Base-by-base conservation (phyloP, 2,329 filamentous ascomycete genomes). In the Chrysoporthe cubensis region DNA sequence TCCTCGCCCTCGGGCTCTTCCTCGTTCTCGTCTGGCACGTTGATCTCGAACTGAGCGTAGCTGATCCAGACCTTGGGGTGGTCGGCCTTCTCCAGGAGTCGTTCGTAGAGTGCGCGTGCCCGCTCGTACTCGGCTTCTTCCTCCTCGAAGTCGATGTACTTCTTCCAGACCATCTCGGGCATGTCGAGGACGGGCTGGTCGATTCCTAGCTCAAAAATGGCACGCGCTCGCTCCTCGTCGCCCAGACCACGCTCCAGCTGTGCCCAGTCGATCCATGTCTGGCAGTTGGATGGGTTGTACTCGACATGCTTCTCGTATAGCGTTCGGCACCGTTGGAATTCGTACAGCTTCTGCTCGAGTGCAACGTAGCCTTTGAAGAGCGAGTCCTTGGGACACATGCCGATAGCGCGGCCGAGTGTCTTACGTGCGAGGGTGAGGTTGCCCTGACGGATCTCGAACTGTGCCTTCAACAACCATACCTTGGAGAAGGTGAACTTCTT, bases 41-140 rank as follows among this genome's bases (percentile, higher is more conserved):
- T 95, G 82, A 98, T 93, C 80, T 99, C 96, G 76, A 99, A 98
- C 78, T 96, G 92, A n/a, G 96, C 96, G 80, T 95, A 99, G 78
- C 92, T 95, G 79, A 96, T 97, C 96, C 96, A 99, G 69, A 99
- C 96, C 84, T 98, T 99, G 84, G 97, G 94, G 76, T 99, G 96
- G 75, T 96, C 91, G n/a, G 96, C 97, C 88, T 96, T 97, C 75
- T 93, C 85, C 56, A 99, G 86, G 14, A 99, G 85, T 8, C 95
- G 88, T 82, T 98, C 95, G 80, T 98, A 99, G 57, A 99, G 83
- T 3, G 83, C 82, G 61, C 96, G 87, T 4, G 94, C 93, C 61
- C 90, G 85, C 64, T 94, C 93, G 78, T 95, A 97, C 78, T 97
- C 93, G 75, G 90, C 92, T 78, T 97, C 93, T 74, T 97, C 93